phyloP scores from a whole-genome alignment of 116 monocot species.

The Papilionanthe hybrid region DNA sequence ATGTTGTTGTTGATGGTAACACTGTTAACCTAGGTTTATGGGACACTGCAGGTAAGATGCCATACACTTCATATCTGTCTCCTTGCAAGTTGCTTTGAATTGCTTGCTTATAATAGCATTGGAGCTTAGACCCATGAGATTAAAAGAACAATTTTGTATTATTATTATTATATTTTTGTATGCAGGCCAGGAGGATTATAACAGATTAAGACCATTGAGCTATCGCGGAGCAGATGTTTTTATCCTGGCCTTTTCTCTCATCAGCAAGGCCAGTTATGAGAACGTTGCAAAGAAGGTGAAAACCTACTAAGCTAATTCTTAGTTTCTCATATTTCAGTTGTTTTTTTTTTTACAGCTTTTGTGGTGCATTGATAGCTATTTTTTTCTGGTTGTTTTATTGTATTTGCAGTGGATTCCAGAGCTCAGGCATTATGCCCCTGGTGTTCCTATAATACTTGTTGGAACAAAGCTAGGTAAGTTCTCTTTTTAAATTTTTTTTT shows the following conservation, averaged over 20 bases:
- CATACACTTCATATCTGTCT: not conserved
- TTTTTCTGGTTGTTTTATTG: not conserved
- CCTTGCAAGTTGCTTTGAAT: not conserved
- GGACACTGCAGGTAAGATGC: slow-evolving; percentile 68
- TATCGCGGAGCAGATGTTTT: slow-evolving; percentile 56
- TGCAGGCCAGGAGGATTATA: slow-evolving; percentile 66
- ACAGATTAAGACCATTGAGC: slow-evolving; percentile 54
- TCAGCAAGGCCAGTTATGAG: slow-evolving; percentile 58
- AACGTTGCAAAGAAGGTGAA: slow-evolving; percentile 53
- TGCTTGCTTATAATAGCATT: not conserved
- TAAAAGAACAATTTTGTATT: not conserved
- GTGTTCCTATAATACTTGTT: slow-evolving; percentile 60
- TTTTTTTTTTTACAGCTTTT: not conserved
- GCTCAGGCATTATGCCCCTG: slow-evolving; percentile 61
- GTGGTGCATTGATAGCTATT: slow-evolving; percentile 3
- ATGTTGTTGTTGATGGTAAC: slow-evolving; percentile 66
- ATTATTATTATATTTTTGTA: not conserved
- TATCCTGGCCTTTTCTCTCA: slow-evolving; percentile 51
- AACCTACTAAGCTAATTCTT: slow-evolving; percentile 1
- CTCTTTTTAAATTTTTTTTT: not conserved
- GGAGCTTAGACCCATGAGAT: not conserved
- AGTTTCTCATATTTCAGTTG: not conserved
- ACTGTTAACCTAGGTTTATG: slow-evolving; percentile 72
- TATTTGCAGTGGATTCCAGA: slow-evolving; percentile 64
- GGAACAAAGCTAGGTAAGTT: slow-evolving; percentile 59